Evolutionary conservation across 345 rosid genomes (phyloP), one percentile per base, ranked within the genome.

Genomic region (Luvunga scandens): DNA sequence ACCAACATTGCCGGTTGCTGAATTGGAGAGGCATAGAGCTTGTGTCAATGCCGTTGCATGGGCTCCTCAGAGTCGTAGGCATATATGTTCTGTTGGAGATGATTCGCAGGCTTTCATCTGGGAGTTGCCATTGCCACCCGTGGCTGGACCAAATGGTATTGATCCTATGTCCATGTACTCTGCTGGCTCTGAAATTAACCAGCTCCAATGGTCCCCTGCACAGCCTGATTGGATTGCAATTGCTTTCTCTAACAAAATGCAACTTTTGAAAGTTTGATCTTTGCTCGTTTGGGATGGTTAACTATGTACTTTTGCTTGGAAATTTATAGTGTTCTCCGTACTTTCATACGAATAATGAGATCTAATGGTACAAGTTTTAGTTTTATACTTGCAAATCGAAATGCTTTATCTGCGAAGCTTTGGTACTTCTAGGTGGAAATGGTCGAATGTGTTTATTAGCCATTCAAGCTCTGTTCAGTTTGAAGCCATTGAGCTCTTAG

Each of bases 181-280:
- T 2, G 94, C 99, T 75, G 85, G 88, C 28, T 88, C 91, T 9
- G 99, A 96, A 83, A 92, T 96, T 34, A 96, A 94, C 56, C 98
- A 96, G 89, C 83, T 96, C 78, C 97, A 92, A 85, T 96, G 99
- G 99, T 92, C 97, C 14, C 81, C 89, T 2, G 84, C 97, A 0
- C 86, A 80, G 80, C 97, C 98, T 59, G 97, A 96, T 82, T 94
- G 99, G 99, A 91, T 96, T 81, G 92, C 95, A 6, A 83, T 96
- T 73, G 96, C 97, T 0, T 96, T 92, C 71, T 79, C 94, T 3
- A 90, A 88, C 81, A 94, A 94, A 85, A 79, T 94, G 97, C 98
- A 94, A 91, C 90, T 96, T 30, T 84, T 96, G 83, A 94, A 87
- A 87, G 97, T 96, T 80, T 95, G 90, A 95, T 88, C 84, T 80